Evolutionary conservation across 2,329 filamentous ascomycete genomes (phyloP).

Genomic region (Fonsecaea pedrosoi): DNA sequence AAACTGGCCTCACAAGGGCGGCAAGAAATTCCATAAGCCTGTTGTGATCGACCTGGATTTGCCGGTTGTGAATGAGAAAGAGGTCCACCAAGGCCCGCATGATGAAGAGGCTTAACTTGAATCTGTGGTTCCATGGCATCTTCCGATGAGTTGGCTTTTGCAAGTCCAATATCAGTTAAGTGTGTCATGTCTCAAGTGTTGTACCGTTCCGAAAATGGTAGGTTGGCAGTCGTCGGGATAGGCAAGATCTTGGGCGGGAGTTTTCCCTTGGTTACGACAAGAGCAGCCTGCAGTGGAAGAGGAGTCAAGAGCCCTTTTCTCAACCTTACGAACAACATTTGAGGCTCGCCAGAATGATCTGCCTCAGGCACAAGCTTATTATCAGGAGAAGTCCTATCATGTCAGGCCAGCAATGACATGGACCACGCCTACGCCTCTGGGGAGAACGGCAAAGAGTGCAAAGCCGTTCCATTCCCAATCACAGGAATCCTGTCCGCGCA

Average conservation of each 20-base stretch:
- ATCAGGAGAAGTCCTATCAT: background rate
- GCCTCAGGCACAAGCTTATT: slow-evolving; percentile 11
- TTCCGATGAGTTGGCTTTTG: background rate
- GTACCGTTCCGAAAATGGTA: background rate
- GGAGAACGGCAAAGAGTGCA: background rate
- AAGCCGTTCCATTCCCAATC: background rate
- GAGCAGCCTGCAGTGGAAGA: background rate
- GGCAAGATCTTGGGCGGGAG: background rate
- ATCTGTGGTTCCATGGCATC: background rate
- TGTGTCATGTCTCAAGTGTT: background rate
- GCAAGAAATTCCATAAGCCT: slow-evolving; percentile 75
- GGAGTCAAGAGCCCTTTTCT: background rate
- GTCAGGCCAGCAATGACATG: background rate
- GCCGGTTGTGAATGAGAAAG: slow-evolving; percentile 52
- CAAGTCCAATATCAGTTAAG: background rate
- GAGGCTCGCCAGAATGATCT: slow-evolving; percentile 8
- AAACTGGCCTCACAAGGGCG: slow-evolving; percentile 66
- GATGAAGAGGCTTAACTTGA: background rate
- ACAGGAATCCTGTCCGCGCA: background rate
- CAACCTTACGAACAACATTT: background rate
- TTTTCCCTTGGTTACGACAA: background rate
- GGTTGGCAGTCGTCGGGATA: background rate
- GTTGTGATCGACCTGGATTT: slow-evolving; percentile 84
- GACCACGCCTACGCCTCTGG: background rate
- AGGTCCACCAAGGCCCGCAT: background rate